phyloP scores from a whole-genome alignment of 768 basidiomycete species.

The Tulasnella sp. region DNA sequence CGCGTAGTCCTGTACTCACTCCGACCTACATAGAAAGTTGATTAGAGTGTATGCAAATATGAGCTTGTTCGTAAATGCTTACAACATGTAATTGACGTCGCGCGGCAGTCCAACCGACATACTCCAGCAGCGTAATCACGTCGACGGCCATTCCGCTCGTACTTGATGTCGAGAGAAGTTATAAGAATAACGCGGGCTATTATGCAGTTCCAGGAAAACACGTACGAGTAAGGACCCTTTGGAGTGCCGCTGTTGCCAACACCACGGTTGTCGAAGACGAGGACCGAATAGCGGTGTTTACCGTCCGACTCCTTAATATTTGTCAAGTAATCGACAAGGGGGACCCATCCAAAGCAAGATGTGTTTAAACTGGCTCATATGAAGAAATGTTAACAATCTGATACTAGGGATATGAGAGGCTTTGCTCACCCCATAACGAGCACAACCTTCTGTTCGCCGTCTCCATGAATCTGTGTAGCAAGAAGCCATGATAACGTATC shows the following conservation, averaged over 20 bases:
- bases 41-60: not conserved
- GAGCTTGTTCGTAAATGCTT: slow-evolving; percentile 26
- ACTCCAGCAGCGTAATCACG: slow-evolving; percentile 50
- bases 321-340: slow-evolving; percentile 55
- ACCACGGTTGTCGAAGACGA: slow-evolving; percentile 80
- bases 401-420: not conserved
- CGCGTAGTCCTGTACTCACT: not conserved
- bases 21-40: not conserved
- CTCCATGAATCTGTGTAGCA: slow-evolving; percentile 52
- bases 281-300: slow-evolving; percentile 38
- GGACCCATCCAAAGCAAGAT: slow-evolving; percentile 49
- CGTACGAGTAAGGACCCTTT: slow-evolving; percentile 65
- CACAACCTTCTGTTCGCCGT: slow-evolving; percentile 49
- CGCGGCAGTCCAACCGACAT: slow-evolving; percentile 55
- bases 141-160: slow-evolving; percentile 74
- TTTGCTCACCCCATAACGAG: slow-evolving; percentile 57
- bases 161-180: slow-evolving; percentile 27
- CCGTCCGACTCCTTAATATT: slow-evolving; percentile 19
- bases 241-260: slow-evolving; percentile 66
- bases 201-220: slow-evolving; percentile 15
- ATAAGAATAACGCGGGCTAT: slow-evolving; percentile 4
- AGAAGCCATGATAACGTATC: no score
- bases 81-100: slow-evolving; percentile 52
- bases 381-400: slow-evolving; percentile 11
- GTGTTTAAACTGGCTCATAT: slow-evolving; percentile 35